Conservation (phyloP, 306 rosid genomes). For the Mucuna pruriens region DNA sequence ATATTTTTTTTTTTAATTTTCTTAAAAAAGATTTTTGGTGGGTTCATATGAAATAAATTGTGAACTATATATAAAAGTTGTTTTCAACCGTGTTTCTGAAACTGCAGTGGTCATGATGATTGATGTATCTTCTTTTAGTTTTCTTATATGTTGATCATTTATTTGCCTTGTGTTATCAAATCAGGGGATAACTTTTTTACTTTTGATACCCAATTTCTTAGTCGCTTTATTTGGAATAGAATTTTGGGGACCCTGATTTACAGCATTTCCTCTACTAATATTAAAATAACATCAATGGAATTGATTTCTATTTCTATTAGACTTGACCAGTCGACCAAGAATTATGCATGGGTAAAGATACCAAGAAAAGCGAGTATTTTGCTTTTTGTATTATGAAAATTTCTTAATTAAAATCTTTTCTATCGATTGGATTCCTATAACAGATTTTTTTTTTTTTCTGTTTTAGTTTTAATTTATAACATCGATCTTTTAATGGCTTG, state of each 20-base stretch:
- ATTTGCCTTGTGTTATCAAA: neutral
- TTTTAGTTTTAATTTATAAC: neutral
- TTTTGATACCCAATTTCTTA: neutral
- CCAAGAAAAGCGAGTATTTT: no score
- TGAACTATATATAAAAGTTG: no score
- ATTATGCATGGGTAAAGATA: neutral
- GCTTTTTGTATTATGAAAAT: neutral
- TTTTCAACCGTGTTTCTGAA: no score
- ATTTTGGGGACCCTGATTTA: slow-evolving; percentile 30
- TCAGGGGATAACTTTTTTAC: neutral
- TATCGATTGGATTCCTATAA: neutral
- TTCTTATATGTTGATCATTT: neutral
- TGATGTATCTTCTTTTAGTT: neutral
- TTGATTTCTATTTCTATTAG: no score
- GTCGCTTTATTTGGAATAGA: slow-evolving; percentile 1
- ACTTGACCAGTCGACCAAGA: neutral
- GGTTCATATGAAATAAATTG: no score
- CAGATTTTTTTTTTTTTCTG: neutral
- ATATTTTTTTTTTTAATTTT: no score
- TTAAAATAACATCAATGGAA: no score
- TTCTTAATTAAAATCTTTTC: neutral
- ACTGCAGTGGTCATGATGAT: no score
- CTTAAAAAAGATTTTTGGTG: no score
- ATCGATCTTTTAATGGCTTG: neutral
- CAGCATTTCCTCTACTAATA: slow-evolving; percentile 1